Base-by-base conservation (phyloP, 345 rosid genomes). In the Firmiana major region DNA sequence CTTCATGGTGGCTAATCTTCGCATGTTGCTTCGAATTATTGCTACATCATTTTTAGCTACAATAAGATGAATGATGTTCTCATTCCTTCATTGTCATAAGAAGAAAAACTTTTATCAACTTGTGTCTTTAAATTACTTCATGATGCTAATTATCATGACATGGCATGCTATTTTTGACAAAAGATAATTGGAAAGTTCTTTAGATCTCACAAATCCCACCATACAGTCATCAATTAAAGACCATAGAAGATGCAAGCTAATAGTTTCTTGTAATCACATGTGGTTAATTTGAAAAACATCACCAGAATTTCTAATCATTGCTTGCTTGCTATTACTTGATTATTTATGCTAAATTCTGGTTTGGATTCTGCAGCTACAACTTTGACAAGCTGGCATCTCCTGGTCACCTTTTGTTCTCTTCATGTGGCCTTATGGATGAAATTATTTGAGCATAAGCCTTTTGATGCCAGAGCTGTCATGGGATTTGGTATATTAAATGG, bases 371-470 rank as follows among this genome's bases (percentile, higher is more conserved):
- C 91, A 97, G 99, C 99, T 70, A 97, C 99, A 66, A 97, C 99
- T 55, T 85, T 97, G 92, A 97, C 99, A 59, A 97, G 99, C 86
- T 97, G 99, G 99, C 99, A 97, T 90, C 99, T 97, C 75, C 82
- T 97, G 86, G 99, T 97, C 73, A 97, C 99, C 0, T 97, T 97
- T 89, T 94, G 98, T 80, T 97, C 98, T 65, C 99, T 97, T 86
- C 99, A 97, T 74, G 95, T 92, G 82, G 99, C 99, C 63, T 77
- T 94, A 88, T 90, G 95, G 93, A 87, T 94, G 95, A 97, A 97
- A 79, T 84, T 91, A 85, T 97, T 97, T 80, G 99, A 97, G 76
- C 99, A 94, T 89, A 97, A 97, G 90, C 99, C 99, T 85, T 97
- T 97, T 83, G 99, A 97, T 86, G 88, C 98, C 43, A 88, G 98